phyloP scores from a whole-genome alignment of 2,329 filamentous ascomycete species.

The Conoideocrella luteorostrata region DNA sequence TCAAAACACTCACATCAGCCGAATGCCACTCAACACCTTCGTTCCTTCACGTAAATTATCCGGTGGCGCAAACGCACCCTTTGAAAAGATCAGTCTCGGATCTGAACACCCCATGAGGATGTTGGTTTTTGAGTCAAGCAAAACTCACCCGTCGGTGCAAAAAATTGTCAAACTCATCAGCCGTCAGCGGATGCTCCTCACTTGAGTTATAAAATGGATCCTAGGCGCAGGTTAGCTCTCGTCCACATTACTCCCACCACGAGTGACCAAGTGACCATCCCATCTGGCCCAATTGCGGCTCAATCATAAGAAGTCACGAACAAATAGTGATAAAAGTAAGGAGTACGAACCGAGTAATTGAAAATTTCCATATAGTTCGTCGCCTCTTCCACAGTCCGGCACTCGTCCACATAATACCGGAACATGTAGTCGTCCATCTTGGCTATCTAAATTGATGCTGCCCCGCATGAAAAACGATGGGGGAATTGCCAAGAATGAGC shows the following conservation, averaged over 20 bases:
- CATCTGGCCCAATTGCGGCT: too few species aligned
- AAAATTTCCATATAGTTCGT: conserved; percentile 53
- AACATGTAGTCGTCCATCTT: conserved; percentile 57
- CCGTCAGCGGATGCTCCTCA: conserved; percentile 45
- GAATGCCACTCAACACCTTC: conserved; percentile 42
- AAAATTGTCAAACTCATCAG: conserved; percentile 54
- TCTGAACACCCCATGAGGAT: too few species aligned
- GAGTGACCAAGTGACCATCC: too few species aligned
- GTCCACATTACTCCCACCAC: too few species aligned
- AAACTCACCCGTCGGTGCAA: conserved; percentile 40
- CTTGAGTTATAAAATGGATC: conserved; percentile 41
- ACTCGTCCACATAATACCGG: conserved; percentile 38
- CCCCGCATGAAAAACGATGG: not conserved
- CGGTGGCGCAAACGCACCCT: conserved; percentile 49
- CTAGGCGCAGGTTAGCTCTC: too few species aligned
- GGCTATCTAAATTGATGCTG: not conserved
- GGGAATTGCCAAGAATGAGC: not conserved
- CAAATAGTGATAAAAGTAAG: not conserved
- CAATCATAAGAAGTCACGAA: conserved; percentile 6
- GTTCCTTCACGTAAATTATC: conserved; percentile 34
- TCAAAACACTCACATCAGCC: conserved; percentile 42
- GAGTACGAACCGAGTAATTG: conserved; percentile 48
- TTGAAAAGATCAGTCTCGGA: not conserved
- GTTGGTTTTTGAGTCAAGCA: not conserved
- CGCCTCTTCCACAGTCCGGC: conserved; percentile 41